Percentiles rank a stretch among this genome's conserved stretches.
phyloP scores from a whole-genome alignment of 2,329 filamentous ascomycete genomes.

The Diaporthe sp. region DNA sequence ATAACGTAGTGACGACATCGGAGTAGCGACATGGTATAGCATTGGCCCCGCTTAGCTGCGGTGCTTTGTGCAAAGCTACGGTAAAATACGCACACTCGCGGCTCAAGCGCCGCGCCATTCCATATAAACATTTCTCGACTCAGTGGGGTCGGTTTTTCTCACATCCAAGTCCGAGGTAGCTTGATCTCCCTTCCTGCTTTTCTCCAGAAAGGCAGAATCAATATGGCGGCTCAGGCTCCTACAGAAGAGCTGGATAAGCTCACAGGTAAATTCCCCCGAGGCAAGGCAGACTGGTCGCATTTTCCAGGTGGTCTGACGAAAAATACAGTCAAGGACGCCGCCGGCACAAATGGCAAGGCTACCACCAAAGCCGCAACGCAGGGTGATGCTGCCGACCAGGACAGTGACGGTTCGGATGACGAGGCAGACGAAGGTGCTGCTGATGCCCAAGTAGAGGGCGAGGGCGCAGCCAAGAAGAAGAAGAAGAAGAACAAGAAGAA shows the following conservation, averaged over 20 bases:
- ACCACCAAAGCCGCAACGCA: conserved; percentile 49
- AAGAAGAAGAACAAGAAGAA: conserved; percentile 85
- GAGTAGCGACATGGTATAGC: not conserved
- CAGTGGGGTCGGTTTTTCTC: conserved; percentile 16
- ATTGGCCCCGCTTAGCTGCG: not conserved
- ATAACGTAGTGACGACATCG: conserved; percentile 29
- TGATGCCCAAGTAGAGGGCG: conserved; percentile 51
- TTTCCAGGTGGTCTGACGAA: conserved; percentile 7
- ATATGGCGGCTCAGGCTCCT: conserved; percentile 54
- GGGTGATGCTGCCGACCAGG: conserved; percentile 50
- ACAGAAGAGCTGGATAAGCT: conserved; percentile 54
- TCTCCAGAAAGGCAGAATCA: conserved; percentile 36
- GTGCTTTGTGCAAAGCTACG: not conserved
- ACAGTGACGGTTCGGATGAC: conserved; percentile 63
- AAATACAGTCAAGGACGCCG: conserved; percentile 51
- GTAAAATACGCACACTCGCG: conserved; percentile 1
- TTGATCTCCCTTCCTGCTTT: conserved; percentile 20
- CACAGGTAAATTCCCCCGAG: conserved; percentile 44
- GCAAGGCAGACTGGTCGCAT: not conserved
- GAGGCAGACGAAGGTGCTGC: conserved; percentile 57
- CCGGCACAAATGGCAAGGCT: conserved; percentile 52
- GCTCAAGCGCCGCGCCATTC: conserved; percentile 1
- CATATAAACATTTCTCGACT: conserved; percentile 21
- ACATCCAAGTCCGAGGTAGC: not conserved
- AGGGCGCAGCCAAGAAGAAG: conserved; percentile 72